Evolutionary conservation across 345 rosid species (phyloP).

Genomic region (Eucalyptus polybractea): DNA sequence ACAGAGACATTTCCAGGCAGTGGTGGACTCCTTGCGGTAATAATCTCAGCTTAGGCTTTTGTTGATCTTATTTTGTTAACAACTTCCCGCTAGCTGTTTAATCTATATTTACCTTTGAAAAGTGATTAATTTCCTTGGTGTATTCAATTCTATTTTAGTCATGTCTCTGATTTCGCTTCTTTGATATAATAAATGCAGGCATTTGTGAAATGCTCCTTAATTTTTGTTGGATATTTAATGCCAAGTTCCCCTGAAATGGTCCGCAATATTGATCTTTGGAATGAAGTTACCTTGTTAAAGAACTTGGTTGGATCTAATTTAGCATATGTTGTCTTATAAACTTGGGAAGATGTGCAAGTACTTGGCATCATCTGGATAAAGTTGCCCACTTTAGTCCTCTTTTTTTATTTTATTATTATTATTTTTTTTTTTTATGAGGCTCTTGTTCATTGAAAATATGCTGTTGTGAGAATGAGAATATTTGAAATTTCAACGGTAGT

Average conservation of each 20-base stretch:
- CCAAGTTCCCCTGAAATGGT: background rate
- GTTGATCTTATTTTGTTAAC: background rate
- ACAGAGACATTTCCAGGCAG: slow-evolving; percentile 92
- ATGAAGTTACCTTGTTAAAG: background rate
- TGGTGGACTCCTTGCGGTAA: slow-evolving; percentile 73
- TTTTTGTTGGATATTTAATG: background rate
- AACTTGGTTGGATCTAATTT: background rate
- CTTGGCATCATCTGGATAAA: background rate
- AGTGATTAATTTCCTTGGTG: background rate
- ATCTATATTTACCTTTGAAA: background rate
- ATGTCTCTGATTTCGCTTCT: background rate
- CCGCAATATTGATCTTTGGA: background rate
- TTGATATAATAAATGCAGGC: background rate
- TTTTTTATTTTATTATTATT: background rate
- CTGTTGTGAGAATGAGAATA: background rate
- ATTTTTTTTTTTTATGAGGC: background rate
- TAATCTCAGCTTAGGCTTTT: slow-evolving; percentile 5
- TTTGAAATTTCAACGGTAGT: background rate
- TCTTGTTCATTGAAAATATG: background rate
- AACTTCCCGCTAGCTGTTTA: background rate
- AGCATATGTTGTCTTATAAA: background rate
- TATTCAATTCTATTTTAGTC: background rate
- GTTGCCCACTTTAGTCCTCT: background rate
- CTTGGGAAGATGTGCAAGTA: background rate
- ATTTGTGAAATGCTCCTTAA: background rate